Percentiles rank a stretch among this genome's conserved stretches.
Conservation (phyloP, 2,329 filamentous ascomycete species). For the Nigrospora osmanthi region DNA sequence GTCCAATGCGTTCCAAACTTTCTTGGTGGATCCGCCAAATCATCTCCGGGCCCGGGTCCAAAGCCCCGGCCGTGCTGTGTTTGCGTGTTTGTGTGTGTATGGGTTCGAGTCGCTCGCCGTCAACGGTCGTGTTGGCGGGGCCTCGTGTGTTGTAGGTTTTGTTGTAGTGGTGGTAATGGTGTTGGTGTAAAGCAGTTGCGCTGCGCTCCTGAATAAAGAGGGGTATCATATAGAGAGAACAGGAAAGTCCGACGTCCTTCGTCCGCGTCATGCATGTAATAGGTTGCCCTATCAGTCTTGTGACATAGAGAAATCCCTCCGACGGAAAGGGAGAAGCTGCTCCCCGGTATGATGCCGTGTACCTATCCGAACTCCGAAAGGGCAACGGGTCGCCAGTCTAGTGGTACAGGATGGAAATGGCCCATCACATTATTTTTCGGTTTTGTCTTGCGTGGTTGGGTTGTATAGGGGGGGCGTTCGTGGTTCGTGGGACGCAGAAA, state of each 20-base stretch:
- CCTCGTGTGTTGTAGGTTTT: neutral
- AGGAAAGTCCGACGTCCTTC: neutral
- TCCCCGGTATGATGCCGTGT: conserved; percentile 4
- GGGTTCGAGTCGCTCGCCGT: neutral
- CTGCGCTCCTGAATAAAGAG: neutral
- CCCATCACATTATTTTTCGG: conserved; percentile 1
- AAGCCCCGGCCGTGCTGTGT: too few species aligned
- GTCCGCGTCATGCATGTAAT: conserved; percentile 1
- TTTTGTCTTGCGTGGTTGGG: neutral
- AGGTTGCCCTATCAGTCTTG: conserved; percentile 2
- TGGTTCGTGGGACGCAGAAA: too few species aligned
- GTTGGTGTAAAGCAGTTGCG: neutral
- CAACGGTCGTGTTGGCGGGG: neutral
- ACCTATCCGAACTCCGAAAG: conserved; percentile 3
- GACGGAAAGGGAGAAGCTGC: neutral
- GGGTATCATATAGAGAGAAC: conserved; percentile 1
- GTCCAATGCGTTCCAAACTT: too few species aligned
- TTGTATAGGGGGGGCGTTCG: too few species aligned
- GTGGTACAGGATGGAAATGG: conserved; percentile 2
- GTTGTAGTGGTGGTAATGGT: neutral
- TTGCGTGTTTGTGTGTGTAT: too few species aligned
- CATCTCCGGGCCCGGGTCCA: too few species aligned
- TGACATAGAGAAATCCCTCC: conserved; percentile 2
- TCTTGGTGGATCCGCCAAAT: too few species aligned
- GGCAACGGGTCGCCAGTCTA: conserved; percentile 3